phyloP scores from a whole-genome alignment of 2,329 filamentous ascomycete genomes.

The Calonectria pseudoreteaudii region DNA sequence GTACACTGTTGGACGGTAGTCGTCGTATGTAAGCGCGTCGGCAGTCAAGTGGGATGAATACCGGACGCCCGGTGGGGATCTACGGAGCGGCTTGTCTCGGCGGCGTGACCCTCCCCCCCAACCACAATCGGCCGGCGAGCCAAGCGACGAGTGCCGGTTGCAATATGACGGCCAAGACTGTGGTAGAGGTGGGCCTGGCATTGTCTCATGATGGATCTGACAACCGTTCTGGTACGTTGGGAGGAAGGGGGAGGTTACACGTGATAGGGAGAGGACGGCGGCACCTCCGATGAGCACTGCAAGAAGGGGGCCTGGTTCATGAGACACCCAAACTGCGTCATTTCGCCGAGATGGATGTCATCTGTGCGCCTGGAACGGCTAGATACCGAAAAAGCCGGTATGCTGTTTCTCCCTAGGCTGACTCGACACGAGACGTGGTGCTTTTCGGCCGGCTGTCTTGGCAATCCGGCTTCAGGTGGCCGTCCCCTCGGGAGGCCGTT shows the following conservation, averaged over 20 bases:
- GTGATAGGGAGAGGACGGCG: not conserved
- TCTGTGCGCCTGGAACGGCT: constrained; percentile 17
- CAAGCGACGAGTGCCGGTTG: not conserved
- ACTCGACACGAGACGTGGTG: constrained; percentile 17
- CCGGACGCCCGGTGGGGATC: constrained; percentile 22
- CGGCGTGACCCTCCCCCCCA: not conserved
- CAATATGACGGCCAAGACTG: not conserved
- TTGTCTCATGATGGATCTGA: not conserved
- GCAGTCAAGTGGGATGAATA: constrained; percentile 23
- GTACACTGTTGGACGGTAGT: not conserved
- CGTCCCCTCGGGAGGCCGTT: not conserved
- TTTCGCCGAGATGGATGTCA: constrained; percentile 20
- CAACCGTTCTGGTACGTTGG: not conserved
- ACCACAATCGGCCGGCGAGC: constrained; percentile 3
- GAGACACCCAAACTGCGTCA: constrained; percentile 2
- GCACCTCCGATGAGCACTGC: not conserved
- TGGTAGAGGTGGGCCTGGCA: not conserved
- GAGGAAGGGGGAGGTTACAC: not conserved
- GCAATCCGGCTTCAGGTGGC: constrained; percentile 6
- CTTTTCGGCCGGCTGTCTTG: constrained; percentile 14
- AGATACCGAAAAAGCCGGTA: not conserved
- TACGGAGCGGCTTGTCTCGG: constrained; percentile 20
- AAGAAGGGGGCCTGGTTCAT: not conserved
- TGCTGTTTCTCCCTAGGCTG: not conserved
- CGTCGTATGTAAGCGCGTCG: constrained; percentile 9